Percentiles rank a stretch among this genome's conserved stretches.
Conservation (phyloP, 2,329 filamentous ascomycete genomes). For the Scortechinia acanthostroma region DNA sequence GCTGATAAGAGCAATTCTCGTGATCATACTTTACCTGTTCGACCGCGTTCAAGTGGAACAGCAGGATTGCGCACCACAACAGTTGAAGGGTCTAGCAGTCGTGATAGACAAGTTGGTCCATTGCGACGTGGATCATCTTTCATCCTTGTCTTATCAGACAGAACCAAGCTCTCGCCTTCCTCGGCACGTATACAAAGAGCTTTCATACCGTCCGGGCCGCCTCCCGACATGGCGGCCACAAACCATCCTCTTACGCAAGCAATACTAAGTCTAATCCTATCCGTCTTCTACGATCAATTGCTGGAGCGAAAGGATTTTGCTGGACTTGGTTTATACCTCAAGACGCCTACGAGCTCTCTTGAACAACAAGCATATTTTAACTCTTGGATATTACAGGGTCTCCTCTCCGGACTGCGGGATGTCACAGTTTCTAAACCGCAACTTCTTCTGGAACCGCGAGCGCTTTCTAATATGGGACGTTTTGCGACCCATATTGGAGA, state of each 20-base stretch:
- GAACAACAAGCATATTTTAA: constrained; percentile 95
- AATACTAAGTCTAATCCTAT: constrained; percentile 70
- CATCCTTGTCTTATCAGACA: constrained; percentile 55
- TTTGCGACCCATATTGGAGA: constrained; percentile 78
- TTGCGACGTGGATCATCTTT: constrained; percentile 29
- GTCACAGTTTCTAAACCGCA: constrained; percentile 67
- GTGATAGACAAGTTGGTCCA: constrained; percentile 17
- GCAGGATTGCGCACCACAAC: constrained; percentile 68
- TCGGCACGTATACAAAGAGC: constrained; percentile 20
- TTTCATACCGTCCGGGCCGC: constrained; percentile 4
- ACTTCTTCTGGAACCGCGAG: constrained; percentile 70
- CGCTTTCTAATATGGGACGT: constrained; percentile 79
- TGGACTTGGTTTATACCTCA: constrained; percentile 77
- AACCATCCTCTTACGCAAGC: constrained; percentile 69
- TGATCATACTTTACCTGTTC: constrained; percentile 76
- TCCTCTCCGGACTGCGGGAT: constrained; percentile 64
- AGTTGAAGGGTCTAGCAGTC: constrained; percentile 37
- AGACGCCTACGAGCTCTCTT: constrained; percentile 83
- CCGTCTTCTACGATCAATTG: constrained; percentile 79
- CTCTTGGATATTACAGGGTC: constrained; percentile 75
- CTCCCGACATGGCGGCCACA: constrained; percentile 24
- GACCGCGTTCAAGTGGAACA: constrained; percentile 57
- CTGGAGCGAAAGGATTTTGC: constrained; percentile 82
- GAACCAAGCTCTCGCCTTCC: constrained; percentile 41
- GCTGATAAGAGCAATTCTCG: constrained; percentile 78